These are phyloP conservation scores for Rhizopus delemar DNA, from an alignment of 371 early-diverging fungal species.

Conservation along the genomic window DNA sequence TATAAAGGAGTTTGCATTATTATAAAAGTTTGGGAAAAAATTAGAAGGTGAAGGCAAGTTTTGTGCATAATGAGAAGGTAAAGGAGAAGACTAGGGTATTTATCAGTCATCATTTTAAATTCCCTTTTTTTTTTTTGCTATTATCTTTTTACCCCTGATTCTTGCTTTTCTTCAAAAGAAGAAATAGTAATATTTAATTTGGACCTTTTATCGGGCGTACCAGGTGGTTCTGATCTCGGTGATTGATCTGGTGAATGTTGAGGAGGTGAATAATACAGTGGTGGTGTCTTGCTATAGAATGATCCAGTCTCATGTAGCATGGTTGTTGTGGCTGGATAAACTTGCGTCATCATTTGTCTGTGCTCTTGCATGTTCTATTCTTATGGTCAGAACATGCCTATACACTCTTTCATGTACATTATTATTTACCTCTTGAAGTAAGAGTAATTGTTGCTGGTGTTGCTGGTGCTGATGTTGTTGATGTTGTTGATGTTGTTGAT, in stretches of 20 bases:
- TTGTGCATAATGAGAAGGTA: constrained; percentile 69
- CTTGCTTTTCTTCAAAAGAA: constrained; percentile 4
- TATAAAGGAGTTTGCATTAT: constrained; percentile 13
- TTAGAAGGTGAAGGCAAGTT: constrained; percentile 76
- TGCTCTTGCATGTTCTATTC: neutral
- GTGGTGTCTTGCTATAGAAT: constrained; percentile 11
- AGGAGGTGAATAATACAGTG: constrained; percentile 22
- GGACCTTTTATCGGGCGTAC: constrained; percentile 41
- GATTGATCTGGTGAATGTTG: constrained; percentile 24
- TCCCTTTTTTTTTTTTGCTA: constrained; percentile 9
- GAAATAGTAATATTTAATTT: constrained; percentile 51
- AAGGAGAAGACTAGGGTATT: constrained; percentile 27
- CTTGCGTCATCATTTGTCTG: constrained; percentile 1
- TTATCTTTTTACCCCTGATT: constrained; percentile 10
- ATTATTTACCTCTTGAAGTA: neutral
- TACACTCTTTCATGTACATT: neutral
- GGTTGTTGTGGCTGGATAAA: constrained; percentile 13
- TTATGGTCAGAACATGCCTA: neutral
- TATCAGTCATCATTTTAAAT: neutral
- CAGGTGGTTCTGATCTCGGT: constrained; percentile 27
- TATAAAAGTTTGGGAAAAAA: constrained; percentile 73
- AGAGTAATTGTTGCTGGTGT: neutral
- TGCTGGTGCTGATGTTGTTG: constrained; percentile 3
- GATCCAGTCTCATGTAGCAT: constrained; percentile 2
- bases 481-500: neutral